Percentiles rank a stretch among this genome's conserved stretches.
phyloP scores from a whole-genome alignment of 805 yeast genomes.

The Lipomyces oligophaga region DNA sequence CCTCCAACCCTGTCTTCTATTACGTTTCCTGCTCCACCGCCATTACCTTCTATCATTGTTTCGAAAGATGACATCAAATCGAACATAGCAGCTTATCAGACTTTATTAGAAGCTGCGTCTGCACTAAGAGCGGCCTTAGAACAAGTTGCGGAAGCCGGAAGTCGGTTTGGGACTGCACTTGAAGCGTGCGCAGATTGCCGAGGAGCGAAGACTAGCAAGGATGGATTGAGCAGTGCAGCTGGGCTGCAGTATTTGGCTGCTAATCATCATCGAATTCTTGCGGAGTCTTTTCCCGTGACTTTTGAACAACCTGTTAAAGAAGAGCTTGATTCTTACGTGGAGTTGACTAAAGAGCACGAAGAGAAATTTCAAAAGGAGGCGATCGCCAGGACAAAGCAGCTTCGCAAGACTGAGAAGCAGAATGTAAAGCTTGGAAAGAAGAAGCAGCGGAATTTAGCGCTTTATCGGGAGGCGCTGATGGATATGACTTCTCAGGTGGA shows the following conservation, averaged over 20 bases:
- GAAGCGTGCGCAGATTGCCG: conserved; percentile 61
- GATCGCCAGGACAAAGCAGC: conserved; percentile 48
- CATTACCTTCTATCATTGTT: conserved; percentile 45
- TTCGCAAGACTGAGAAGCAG: conserved; percentile 59
- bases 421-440: conserved; percentile 56
- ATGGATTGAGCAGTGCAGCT: conserved; percentile 65
- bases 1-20: conserved; percentile 31
- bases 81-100: conserved; percentile 48
- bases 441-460: conserved; percentile 60
- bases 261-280: conserved; percentile 70
- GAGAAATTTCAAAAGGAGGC: conserved; percentile 52
- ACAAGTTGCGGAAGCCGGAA: conserved; percentile 55
- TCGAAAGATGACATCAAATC: conserved; percentile 47
- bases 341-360: conserved; percentile 48
- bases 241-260: conserved; percentile 74
- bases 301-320: conserved; percentile 53
- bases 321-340: conserved; percentile 46
- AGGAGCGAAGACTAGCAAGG: conserved; percentile 57
- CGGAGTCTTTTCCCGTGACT: conserved; percentile 51
- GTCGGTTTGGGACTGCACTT: conserved; percentile 65
- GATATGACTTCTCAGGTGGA: conserved; percentile 72
- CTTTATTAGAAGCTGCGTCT: conserved; percentile 47
- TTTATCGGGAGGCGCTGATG: conserved; percentile 62
- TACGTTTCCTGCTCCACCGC: conserved; percentile 42
- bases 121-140: conserved; percentile 47